Conservation (phyloP, 108 stramenopile species). For the Licmophora abbreviata region DNA sequence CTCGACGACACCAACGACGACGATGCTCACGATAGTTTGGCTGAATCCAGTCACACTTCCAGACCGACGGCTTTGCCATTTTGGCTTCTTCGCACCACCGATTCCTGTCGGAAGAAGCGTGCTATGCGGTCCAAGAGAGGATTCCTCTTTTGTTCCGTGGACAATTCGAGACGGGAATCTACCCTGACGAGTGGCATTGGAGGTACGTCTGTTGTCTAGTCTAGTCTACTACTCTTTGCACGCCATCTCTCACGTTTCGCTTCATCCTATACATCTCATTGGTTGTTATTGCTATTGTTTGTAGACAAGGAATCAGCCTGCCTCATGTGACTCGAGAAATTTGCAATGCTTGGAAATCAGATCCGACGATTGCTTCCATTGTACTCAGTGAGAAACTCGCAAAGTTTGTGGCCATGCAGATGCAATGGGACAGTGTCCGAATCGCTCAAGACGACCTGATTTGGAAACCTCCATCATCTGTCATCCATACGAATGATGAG, state of each 20-base stretch:
- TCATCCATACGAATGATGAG: too few species aligned
- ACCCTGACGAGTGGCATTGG: slow-evolving; percentile 76
- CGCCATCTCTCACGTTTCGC: neutral
- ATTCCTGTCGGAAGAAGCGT: slow-evolving; percentile 2
- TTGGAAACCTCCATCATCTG: slow-evolving; percentile 40
- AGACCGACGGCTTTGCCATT: neutral
- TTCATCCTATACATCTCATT: neutral
- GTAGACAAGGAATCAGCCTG: slow-evolving; percentile 23
- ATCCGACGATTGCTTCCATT: slow-evolving; percentile 25
- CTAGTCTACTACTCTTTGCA: neutral
- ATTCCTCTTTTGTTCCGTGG: slow-evolving; percentile 30
- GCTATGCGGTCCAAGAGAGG: slow-evolving; percentile 1
- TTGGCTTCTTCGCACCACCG: neutral
- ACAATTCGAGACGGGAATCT: slow-evolving; percentile 49
- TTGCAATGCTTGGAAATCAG: slow-evolving; percentile 58
- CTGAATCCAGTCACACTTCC: too few species aligned
- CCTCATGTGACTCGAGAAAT: slow-evolving; percentile 39
- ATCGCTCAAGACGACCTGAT: slow-evolving; percentile 65
- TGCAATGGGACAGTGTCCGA: slow-evolving; percentile 45
- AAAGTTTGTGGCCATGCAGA: slow-evolving; percentile 18
- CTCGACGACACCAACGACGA: too few species aligned
- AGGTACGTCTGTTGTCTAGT: neutral
- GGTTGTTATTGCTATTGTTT: too few species aligned
- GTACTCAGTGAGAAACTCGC: slow-evolving; percentile 31
- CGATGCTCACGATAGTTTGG: too few species aligned